phyloP scores from a whole-genome alignment of 2,329 filamentous ascomycete genomes.

The Hypoxylon sp. region DNA sequence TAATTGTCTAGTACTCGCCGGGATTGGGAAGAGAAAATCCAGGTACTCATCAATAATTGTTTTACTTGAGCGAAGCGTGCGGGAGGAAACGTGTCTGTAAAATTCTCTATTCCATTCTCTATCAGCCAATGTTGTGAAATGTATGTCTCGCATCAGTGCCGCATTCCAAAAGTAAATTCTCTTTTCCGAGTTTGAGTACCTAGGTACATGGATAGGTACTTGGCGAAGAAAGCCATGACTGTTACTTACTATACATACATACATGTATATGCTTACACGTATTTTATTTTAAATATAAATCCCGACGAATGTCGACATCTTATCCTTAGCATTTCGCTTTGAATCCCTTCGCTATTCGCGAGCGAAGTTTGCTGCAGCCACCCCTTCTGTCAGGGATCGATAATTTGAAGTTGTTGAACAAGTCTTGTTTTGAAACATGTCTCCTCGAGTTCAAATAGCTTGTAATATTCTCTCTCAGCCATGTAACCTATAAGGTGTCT shows the following conservation, averaged over 20 bases:
- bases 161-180: neutral
- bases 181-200: neutral
- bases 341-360: constrained; percentile 12
- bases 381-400: constrained; percentile 22
- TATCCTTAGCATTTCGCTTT: constrained; percentile 18
- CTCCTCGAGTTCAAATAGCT: constrained; percentile 30
- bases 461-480: constrained; percentile 22
- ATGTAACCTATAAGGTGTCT: constrained; percentile 18
- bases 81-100: neutral
- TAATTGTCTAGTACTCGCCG: neutral
- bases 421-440: constrained; percentile 46
- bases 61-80: neutral
- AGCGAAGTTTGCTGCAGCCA: constrained; percentile 32
- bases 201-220: neutral
- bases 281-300: constrained; percentile 1
- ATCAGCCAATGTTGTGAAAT: neutral
- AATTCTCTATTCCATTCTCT: neutral
- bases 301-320: constrained; percentile 12
- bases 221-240: constrained; percentile 6
- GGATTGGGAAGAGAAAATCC: neutral
- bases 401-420: constrained; percentile 34
- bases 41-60: neutral
- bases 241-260: too few relatives aligned
- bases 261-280: neutral
- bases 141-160: neutral